These are phyloP conservation scores for Solanum gandarillasii DNA, from an alignment of 257 asterid genomes.

Conservation along the genomic window DNA sequence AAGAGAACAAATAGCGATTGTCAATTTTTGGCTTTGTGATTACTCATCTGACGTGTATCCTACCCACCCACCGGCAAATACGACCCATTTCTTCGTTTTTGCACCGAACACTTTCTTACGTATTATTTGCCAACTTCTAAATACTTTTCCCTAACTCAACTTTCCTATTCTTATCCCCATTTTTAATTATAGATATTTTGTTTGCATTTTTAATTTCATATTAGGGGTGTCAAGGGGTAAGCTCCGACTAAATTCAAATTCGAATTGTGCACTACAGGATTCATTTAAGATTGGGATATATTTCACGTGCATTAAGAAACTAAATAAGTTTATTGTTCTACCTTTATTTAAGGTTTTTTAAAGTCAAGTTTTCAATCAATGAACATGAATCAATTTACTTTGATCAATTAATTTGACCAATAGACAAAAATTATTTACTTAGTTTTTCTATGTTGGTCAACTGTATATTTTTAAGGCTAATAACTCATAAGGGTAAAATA, in stretches of 20 bases:
- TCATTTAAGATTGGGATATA: too few species aligned
- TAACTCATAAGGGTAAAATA: too few species aligned
- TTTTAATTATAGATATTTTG: neutral
- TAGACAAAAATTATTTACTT: neutral
- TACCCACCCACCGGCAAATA: neutral
- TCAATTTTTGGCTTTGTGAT: neutral
- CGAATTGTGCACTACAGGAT: fast-evolving
- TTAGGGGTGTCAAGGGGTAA: neutral
- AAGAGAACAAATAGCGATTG: neutral
- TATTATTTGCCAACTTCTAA: neutral
- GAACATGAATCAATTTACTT: neutral
- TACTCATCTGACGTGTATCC: slow-evolving; percentile 1
- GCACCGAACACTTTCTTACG: neutral
- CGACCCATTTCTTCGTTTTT: neutral
- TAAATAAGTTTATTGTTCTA: too few species aligned
- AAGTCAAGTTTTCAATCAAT: neutral
- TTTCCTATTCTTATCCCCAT: neutral
- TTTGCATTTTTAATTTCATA: neutral
- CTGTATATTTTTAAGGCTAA: too few species aligned
- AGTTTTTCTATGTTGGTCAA: too few species aligned
- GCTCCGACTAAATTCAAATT: neutral
- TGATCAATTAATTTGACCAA: neutral
- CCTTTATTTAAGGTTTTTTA: too few species aligned
- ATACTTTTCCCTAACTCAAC: neutral
- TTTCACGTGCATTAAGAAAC: neutral